Percentiles rank a stretch among this genome's conserved stretches.
These are phyloP conservation scores for Bacidia rubella DNA, from an alignment of 495 filamentous ascomycete genomes.

Conservation along the genomic window DNA sequence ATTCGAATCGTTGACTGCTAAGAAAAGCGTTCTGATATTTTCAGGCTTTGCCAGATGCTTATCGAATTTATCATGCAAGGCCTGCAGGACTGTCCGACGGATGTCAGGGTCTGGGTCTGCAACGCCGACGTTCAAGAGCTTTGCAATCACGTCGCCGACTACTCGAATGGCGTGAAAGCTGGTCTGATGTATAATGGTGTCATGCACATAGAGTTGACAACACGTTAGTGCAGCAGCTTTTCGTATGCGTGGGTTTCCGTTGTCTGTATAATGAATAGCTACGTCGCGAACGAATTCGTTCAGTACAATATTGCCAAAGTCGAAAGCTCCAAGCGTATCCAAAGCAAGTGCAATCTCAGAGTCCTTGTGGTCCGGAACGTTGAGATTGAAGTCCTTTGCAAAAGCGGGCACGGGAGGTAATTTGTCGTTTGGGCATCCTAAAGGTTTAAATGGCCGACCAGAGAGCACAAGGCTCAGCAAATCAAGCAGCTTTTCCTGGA, in stretches of 20 bases:
- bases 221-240: slow-evolving; percentile 93
- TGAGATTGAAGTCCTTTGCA: slow-evolving; percentile 64
- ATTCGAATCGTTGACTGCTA: slow-evolving; percentile 90
- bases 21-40: slow-evolving; percentile 87
- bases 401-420: slow-evolving; percentile 57
- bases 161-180: slow-evolving; percentile 93
- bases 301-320: slow-evolving; percentile 70
- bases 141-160: slow-evolving; percentile 94
- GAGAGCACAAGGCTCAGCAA: slow-evolving; percentile 90
- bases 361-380: slow-evolving; percentile 54
- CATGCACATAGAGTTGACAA: slow-evolving; percentile 89
- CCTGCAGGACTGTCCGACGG: slow-evolving; percentile 70
- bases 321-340: slow-evolving; percentile 88
- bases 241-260: slow-evolving; percentile 83
- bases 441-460: slow-evolving; percentile 76
- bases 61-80: slow-evolving; percentile 87
- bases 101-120: slow-evolving; percentile 85
- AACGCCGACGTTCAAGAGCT: slow-evolving; percentile 83
- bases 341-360: slow-evolving; percentile 82
- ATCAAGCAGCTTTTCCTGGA: slow-evolving; percentile 87
- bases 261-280: slow-evolving; percentile 93
- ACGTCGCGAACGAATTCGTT: slow-evolving; percentile 99
- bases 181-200: slow-evolving; percentile 95
- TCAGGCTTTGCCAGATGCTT: slow-evolving; percentile 87
- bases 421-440: slow-evolving; percentile 72